Conservation (phyloP, 2,329 filamentous ascomycete genomes). For the Grosmannia serpens region DNA sequence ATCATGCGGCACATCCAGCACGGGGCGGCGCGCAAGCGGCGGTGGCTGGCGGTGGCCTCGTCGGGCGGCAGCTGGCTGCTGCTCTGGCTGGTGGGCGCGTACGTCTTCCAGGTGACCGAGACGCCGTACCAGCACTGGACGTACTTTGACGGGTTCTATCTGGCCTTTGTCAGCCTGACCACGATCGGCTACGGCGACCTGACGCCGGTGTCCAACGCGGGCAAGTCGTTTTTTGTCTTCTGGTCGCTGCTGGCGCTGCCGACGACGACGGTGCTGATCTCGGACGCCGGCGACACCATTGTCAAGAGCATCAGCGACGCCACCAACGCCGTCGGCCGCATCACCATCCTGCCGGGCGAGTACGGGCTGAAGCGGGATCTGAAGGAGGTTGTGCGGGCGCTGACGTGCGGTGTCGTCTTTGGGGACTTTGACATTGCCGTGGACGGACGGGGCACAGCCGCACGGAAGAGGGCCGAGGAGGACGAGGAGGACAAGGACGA, state of each 20-base stretch:
- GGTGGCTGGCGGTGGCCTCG: slow-evolving; percentile 61
- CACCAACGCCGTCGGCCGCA: slow-evolving; percentile 43
- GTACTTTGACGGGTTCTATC: slow-evolving; percentile 78
- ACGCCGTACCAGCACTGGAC: slow-evolving; percentile 45
- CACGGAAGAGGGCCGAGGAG: slow-evolving; percentile 1
- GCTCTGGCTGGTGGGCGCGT: slow-evolving; percentile 71
- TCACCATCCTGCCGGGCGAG: slow-evolving; percentile 51
- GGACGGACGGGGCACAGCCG: neutral
- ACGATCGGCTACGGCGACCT: slow-evolving; percentile 84
- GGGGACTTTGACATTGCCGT: neutral
- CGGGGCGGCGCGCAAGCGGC: slow-evolving; percentile 50
- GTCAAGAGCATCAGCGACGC: slow-evolving; percentile 48
- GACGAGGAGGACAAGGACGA: slow-evolving; percentile 17
- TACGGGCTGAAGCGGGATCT: slow-evolving; percentile 32
- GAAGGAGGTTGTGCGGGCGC: slow-evolving; percentile 28
- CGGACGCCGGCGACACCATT: slow-evolving; percentile 74
- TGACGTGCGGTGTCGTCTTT: slow-evolving; percentile 34
- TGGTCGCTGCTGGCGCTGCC: slow-evolving; percentile 82
- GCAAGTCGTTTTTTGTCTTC: slow-evolving; percentile 82
- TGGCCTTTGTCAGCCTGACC: slow-evolving; percentile 69
- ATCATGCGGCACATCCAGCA: slow-evolving; percentile 74
- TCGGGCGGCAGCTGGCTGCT: slow-evolving; percentile 58
- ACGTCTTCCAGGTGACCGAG: slow-evolving; percentile 53
- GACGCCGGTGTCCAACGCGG: slow-evolving; percentile 64
- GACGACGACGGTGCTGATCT: slow-evolving; percentile 78